A percentile compares a stretch with the other conserved stretches of the same genome.
Evolutionary conservation across 192 early-diverging fungal genomes (phyloP).

Genomic region (Ambispora gerdemannii): DNA sequence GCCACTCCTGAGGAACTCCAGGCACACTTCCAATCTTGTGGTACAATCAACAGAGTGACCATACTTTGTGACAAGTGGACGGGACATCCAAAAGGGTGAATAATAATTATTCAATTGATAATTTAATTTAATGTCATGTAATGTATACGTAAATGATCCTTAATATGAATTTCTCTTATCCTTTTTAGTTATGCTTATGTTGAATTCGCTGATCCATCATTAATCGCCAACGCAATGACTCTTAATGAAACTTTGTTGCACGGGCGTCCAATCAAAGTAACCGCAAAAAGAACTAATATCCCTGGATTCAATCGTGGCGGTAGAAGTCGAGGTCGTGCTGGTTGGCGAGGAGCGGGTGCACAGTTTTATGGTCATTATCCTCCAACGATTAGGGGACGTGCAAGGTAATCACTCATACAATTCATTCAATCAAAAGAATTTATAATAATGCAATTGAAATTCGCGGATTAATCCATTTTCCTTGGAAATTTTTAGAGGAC

Average conservation of each 20-base stretch:
- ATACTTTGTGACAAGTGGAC: slow-evolving; percentile 94
- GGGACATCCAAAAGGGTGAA: slow-evolving; percentile 79
- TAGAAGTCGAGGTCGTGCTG: slow-evolving; percentile 63
- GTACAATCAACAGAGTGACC: slow-evolving; percentile 94
- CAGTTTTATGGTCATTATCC: slow-evolving; percentile 46
- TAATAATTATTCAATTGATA: background rate
- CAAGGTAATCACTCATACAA: slow-evolving; percentile 26
- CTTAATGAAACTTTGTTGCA: slow-evolving; percentile 90
- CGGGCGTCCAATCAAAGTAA: slow-evolving; percentile 80
- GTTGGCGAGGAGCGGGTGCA: slow-evolving; percentile 55
- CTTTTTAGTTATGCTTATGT: slow-evolving; percentile 79
- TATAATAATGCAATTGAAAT: no score
- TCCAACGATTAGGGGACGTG: slow-evolving; percentile 24
- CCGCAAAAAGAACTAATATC: slow-evolving; percentile 91
- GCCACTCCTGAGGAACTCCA: slow-evolving; percentile 94
- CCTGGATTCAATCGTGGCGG: slow-evolving; percentile 82
- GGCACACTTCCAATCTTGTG: slow-evolving; percentile 91
- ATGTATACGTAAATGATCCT: background rate
- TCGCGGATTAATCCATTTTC: no score
- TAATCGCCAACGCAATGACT: slow-evolving; percentile 78
- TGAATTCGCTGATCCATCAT: slow-evolving; percentile 85
- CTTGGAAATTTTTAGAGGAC: no score
- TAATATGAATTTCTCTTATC: background rate
- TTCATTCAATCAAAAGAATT: no score
- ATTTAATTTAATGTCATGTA: background rate